Evolutionary conservation across 2,329 filamentous ascomycete species (phyloP).

Genomic region (Ramularia collo-cygni): DNA sequence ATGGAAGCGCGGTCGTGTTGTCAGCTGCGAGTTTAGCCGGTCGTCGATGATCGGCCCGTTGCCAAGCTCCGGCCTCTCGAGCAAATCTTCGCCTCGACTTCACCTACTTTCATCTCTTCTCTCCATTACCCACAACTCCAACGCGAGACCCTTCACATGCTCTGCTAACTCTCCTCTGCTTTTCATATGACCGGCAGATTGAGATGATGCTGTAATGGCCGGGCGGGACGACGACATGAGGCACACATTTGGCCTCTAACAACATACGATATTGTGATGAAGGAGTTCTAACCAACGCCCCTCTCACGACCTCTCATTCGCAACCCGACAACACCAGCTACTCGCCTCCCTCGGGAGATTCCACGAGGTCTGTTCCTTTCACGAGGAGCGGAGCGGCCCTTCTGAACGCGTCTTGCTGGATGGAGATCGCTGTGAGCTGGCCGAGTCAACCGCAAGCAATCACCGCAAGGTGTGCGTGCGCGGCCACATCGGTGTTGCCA

Average conservation of each 20-base stretch:
- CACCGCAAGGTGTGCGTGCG: conserved; percentile 5
- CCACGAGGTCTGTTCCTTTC: conserved; percentile 24
- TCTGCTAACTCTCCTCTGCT: background rate
- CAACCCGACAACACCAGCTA: conserved; percentile 25
- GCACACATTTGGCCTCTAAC: no score
- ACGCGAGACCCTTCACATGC: background rate
- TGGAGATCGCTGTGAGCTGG: conserved; percentile 25
- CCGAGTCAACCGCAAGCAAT: conserved; percentile 9
- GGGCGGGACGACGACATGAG: no score
- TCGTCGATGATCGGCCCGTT: background rate
- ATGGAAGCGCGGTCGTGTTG: no score
- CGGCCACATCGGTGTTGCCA: conserved; percentile 16
- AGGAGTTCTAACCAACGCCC: no score
- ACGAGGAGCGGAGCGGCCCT: conserved; percentile 21
- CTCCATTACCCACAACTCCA: background rate
- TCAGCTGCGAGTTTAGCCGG: background rate
- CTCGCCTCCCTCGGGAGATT: conserved; percentile 19
- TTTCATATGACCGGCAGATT: no score
- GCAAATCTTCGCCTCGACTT: conserved; percentile 1
- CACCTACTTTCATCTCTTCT: conserved; percentile 1
- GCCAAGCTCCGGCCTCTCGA: no score
- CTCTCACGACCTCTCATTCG: background rate
- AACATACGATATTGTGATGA: no score
- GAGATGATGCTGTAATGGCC: no score
- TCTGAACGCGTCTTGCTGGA: conserved; percentile 25